Base-by-base conservation (phyloP, 2,329 filamentous ascomycete species). In the Biscogniauxia mediterranea region DNA sequence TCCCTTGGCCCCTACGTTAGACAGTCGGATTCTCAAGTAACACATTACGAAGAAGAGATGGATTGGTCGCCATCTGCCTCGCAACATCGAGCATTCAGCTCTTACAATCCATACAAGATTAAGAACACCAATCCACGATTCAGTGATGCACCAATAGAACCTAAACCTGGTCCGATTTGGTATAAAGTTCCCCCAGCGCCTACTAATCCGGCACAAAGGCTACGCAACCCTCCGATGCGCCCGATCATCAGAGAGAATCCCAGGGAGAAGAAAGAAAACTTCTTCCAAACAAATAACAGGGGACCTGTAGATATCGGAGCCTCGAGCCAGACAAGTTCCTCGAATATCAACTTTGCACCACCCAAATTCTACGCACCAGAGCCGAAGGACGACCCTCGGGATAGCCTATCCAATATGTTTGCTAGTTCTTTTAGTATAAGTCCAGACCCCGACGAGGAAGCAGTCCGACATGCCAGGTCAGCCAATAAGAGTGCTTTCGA, bases 151-250 rank as follows among this genome's bases (percentile, higher is more conserved):
- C 81, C 80, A 0, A 77, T 77, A 17, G 76, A 80, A 55, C 72
- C 75, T 0, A 77, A 79, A 52, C 65, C 76, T 15, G 80, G 78
- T 1, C 85, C 88, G 1, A 92, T 93, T 70, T 89, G 86, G 80
- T 89, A 86, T 75, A 86, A 83, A 61, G 82, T 92, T 2, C 90
- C 90, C 3, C 81, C 87, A 0, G 88, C 89, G 1, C 90, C 90
- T 15, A 84, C 82, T 15, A 84, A 82, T n/a, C 87, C 88, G 21
- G 87, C 88, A 1, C 84, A 87, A 50, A 80, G 81, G 52, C 74
- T 86, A 6, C 81, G 85, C 32, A 90, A 89, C 62, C 87, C 88
- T 1, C 82, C 83, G 4, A 85, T 83, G 61, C 78, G 81, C 42
- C 82, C 85, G 0, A 75, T 82, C 1, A 76, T 88, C 25, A 77